Percentiles rank a stretch among this genome's conserved stretches.
These are phyloP conservation scores for Endocladia muricata DNA, from an alignment of 31 red algal species.

Conservation along the genomic window DNA sequence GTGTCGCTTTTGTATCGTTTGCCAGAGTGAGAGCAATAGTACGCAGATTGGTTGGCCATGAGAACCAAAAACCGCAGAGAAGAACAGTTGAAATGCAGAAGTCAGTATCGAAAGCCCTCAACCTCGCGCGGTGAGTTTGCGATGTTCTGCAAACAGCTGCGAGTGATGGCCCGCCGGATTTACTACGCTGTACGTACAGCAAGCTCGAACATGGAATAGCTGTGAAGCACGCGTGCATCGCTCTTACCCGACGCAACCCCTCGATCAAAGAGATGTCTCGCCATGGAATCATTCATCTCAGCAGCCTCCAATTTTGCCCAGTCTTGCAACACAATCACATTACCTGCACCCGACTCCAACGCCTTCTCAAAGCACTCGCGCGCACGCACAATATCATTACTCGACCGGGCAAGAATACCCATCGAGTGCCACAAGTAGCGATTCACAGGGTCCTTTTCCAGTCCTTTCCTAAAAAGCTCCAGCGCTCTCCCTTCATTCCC, in stretches of 20 bases:
- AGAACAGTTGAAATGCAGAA: too few relatives aligned
- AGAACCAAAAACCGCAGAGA: too few relatives aligned
- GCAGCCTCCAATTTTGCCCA: slow-evolving; percentile 30
- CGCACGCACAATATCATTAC: slow-evolving; percentile 15
- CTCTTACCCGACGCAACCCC: neutral
- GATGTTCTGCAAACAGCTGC: too few relatives aligned
- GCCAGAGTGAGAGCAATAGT: too few relatives aligned
- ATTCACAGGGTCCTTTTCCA: slow-evolving; percentile 31
- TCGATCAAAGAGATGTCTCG: slow-evolving; percentile 10
- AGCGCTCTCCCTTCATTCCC: slow-evolving; percentile 36
- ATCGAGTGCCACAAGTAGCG: slow-evolving; percentile 27
- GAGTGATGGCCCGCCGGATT: too few relatives aligned
- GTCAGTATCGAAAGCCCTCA: too few relatives aligned
- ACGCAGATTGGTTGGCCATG: too few relatives aligned
- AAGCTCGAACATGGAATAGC: slow-evolving; percentile 27
- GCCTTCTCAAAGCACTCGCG: slow-evolving; percentile 32
- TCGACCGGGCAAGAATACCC: slow-evolving; percentile 13
- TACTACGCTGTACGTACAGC: too few relatives aligned
- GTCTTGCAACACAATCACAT: slow-evolving; percentile 33
- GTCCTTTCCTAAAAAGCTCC: slow-evolving; percentile 43
- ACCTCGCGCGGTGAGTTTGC: too few relatives aligned
- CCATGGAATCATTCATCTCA: neutral
- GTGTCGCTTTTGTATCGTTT: too few relatives aligned
- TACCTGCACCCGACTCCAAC: neutral
- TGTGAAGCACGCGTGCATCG: slow-evolving; percentile 32